Evolutionary conservation across 139 green algal species (phyloP).

Genomic region (Ettlia oleoabundans): DNA sequence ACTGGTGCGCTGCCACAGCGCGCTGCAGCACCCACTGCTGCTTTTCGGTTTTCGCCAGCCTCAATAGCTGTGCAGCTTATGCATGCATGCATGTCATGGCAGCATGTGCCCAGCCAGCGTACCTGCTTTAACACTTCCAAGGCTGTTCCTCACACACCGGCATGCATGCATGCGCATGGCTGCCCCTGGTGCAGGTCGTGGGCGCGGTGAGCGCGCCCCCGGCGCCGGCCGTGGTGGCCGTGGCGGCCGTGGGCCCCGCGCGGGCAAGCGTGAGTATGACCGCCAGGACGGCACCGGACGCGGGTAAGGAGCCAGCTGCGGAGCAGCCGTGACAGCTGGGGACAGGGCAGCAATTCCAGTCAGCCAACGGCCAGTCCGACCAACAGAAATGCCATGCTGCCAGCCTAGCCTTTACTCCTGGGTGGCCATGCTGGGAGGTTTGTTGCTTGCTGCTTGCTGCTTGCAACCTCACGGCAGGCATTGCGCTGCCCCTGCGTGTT

Average conservation of each 20-base stretch:
- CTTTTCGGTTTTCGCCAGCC: not conserved
- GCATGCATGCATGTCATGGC: not conserved
- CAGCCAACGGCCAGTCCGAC: no score
- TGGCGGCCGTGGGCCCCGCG: conserved; percentile 31
- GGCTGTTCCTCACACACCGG: no score
- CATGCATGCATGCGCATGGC: not conserved
- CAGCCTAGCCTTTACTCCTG: no score
- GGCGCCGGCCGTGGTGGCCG: conserved; percentile 38
- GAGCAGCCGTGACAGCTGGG: not conserved
- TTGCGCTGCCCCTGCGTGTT: no score
- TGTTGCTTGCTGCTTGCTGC: not conserved
- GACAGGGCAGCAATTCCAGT: not conserved
- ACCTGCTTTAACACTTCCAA: not conserved
- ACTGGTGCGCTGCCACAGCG: conserved; percentile 9
- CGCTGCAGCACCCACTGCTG: not conserved
- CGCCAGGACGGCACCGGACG: conserved; percentile 83
- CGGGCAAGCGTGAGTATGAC: conserved; percentile 75
- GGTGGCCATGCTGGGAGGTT: not conserved
- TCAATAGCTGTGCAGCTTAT: not conserved
- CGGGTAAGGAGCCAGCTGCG: conserved; percentile 58
- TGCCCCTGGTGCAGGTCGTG: not conserved
- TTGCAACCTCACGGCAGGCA: no score
- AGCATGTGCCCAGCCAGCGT: not conserved
- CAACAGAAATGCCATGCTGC: no score
- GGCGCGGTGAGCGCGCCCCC: not conserved